Evolutionary conservation across 2,329 filamentous ascomycete genomes (phyloP).

Genomic region (Aspergillus fumigatus): DNA sequence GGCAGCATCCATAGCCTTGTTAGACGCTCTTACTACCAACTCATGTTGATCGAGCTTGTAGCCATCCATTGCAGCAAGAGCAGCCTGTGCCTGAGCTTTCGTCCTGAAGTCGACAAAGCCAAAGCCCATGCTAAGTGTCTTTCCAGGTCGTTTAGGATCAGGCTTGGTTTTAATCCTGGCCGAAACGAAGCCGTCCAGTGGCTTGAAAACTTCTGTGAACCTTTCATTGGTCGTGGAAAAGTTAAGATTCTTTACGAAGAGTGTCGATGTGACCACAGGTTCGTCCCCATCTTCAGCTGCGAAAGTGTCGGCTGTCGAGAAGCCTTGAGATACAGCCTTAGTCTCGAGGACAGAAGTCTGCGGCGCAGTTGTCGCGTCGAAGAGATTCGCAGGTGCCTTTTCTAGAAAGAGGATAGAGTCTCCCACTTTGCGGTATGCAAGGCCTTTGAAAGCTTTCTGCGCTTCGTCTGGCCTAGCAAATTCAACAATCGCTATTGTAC

Average conservation of each 20-base stretch:
- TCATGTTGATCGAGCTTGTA: constrained; percentile 82
- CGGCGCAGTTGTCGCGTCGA: constrained; percentile 44
- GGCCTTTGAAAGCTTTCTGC: constrained; percentile 73
- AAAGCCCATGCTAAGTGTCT: constrained; percentile 93
- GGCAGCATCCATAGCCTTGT: constrained; percentile 80
- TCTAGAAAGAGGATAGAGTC: constrained; percentile 90
- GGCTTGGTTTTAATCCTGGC: constrained; percentile 89
- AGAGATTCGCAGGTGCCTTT: constrained; percentile 82
- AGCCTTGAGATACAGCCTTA: constrained; percentile 35
- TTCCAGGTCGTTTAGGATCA: constrained; percentile 83
- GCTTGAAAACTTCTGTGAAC: constrained; percentile 71
- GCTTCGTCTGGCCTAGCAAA: constrained; percentile 75
- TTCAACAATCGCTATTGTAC: constrained; percentile 90
- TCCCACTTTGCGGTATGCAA: constrained; percentile 87
- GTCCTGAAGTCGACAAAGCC: constrained; percentile 87
- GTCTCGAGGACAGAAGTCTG: constrained; percentile 25
- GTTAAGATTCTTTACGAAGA: constrained; percentile 92
- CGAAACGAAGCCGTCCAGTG: constrained; percentile 81
- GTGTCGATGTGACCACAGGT: constrained; percentile 62
- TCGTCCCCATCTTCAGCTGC: constrained; percentile 36
- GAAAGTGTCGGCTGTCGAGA: constrained; percentile 40
- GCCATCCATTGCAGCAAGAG: constrained; percentile 81
- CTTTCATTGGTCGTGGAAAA: constrained; percentile 78
- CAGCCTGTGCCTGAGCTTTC: constrained; percentile 72
- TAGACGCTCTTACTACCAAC: constrained; percentile 77